Evolutionary conservation across 2,329 filamentous ascomycete species (phyloP), one percentile per base, ranked within the genome.

Genomic region (Septoria linicola): DNA sequence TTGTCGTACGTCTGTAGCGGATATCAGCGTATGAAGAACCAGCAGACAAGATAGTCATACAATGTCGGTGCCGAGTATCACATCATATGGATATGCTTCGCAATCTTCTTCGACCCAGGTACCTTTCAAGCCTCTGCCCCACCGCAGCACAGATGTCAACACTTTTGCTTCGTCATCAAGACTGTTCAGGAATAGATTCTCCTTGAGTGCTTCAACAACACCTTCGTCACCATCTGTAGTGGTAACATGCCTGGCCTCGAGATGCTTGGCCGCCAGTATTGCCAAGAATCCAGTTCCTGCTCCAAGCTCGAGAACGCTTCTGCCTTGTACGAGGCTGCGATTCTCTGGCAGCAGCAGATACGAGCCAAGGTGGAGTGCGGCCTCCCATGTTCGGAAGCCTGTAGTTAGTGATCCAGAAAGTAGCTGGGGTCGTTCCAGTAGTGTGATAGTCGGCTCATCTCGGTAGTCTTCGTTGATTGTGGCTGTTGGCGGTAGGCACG

Each of bases 361-460:
- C 37, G 83, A 78, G 1, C 85, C 85, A 0, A 92, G 75, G 59
- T 89, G 85, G 7, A 92, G 72, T 1, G 86, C 83, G 1, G 88
- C 88, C 67, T 92, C 88, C 88, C 88, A 93, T 0, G 88, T 92
- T 27, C 88, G 80, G 19, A 88, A 76, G 1, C 88, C 88, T 0
- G 88, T 92, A 1, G 86, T 90, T 1, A 87, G 86, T 0, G 77
- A 78, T 2, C 83, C 84, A 1, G 86, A 82, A 41, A 92, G 80
- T 21, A 91, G 76, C 23, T 79, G 78, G 2, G 82, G 80, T 25
- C 83, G 83, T 70, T 91, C 88, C 11, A 87, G 76, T 1, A 90
- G 72, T 1, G 82, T 86, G 50, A 90, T 53, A 11, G 55, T 64
- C 6, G 61, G 63, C 37, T 69, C 67, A 8, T 60, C 23, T 3